Evolutionary conservation across 2,329 filamentous ascomycete species (phyloP), one percentile per base, ranked within the genome.

Genomic region (Trichoderma simmonsii): DNA sequence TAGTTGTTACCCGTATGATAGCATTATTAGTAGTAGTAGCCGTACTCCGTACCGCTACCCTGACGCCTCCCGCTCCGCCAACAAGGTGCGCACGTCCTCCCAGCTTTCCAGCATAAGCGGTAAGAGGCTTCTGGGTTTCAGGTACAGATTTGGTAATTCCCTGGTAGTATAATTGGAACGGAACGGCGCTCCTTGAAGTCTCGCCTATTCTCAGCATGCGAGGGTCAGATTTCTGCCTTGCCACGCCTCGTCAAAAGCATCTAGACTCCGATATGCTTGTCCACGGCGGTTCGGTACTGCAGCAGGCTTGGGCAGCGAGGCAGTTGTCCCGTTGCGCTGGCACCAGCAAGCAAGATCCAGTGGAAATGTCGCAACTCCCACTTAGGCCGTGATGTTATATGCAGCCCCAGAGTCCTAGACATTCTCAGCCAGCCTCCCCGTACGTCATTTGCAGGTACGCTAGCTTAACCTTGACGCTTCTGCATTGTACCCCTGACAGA

Each of bases 401-500:
- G 65, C 71, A 72, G 66, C 68, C 21, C 30, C 67, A 72, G 57
- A 59, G 34, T 70, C 59, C 59, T 54, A 63, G 43, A 54, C 66
- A 30, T 24, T 36, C 66, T 24, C 51, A 21, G 36, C 59, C 66
- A 69, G 48, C 32, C 71, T 72, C 56, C 30, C 54, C 56, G 67
- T 54, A 71, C 59, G 70, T 73, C 72, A 73, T 60, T 61, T 61
- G 36, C 66, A 32, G 56, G 36, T 48, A 66, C 51, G 73, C 73
- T 72, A 75, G 60, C 71, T 64, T n/a, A 60, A 64, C 66, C 66
- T 64, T 61, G 66, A 56, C 59, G 32, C 30, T 62, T 71, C 71
- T 74, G 71, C 73, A 65, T 66, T 65, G 70, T 71, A 76, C 73
- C 74, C 73, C 71, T 77, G 72, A 67, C 32, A 57, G 63, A 74